These are phyloP conservation scores for Chrysoporthe puriensis DNA, from an alignment of 2,329 filamentous ascomycete species.

Conservation along the genomic window DNA sequence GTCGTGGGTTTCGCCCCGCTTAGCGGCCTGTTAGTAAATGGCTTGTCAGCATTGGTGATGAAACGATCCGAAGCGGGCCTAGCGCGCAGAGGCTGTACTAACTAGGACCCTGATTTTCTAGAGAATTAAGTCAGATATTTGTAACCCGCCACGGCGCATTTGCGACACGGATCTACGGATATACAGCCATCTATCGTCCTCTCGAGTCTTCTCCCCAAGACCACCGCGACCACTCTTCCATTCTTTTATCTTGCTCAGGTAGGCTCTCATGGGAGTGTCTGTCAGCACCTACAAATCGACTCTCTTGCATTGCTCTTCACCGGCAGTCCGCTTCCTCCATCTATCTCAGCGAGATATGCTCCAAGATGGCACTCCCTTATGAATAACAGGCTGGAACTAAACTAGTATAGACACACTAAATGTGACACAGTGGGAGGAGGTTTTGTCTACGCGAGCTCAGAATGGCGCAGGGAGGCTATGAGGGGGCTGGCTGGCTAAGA, in stretches of 20 bases:
- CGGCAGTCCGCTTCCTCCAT: too few species aligned
- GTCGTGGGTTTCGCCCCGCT: slow-evolving; percentile 4
- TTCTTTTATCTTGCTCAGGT: not conserved
- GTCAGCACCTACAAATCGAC: too few species aligned
- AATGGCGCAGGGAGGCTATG: too few species aligned
- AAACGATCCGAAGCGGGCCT: not conserved
- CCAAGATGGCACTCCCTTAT: too few species aligned
- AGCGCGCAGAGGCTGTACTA: not conserved
- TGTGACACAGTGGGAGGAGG: too few species aligned
- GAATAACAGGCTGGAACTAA: too few species aligned
- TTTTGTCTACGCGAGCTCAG: too few species aligned
- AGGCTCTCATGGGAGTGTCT: too few species aligned
- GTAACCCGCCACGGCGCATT: not conserved
- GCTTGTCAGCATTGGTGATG: slow-evolving; percentile 12
- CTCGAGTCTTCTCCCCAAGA: not conserved
- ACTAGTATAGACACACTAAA: too few species aligned
- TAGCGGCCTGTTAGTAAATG: slow-evolving; percentile 11
- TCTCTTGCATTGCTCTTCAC: too few species aligned
- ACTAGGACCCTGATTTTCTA: not conserved
- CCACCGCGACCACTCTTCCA: not conserved
- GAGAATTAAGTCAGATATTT: not conserved
- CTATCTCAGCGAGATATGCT: too few species aligned
- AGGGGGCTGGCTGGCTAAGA: too few species aligned
- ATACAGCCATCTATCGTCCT: not conserved
- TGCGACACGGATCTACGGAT: not conserved